phyloP scores from a whole-genome alignment of 192 early-diverging fungal species.

The Chytriomyces hyalinus region DNA sequence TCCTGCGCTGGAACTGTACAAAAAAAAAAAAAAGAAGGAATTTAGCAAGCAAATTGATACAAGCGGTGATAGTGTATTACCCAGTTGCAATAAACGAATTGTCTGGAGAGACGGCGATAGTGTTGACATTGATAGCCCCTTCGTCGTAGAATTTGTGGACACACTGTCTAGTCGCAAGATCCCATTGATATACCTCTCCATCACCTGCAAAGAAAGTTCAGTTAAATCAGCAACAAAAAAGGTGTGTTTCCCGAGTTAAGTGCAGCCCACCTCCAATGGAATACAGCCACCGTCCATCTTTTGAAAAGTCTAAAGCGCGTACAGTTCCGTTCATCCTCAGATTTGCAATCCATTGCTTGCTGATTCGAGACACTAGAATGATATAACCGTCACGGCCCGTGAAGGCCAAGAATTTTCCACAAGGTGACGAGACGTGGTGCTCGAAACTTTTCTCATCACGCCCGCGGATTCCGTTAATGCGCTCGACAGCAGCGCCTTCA shows the following conservation, averaged over 20 bases:
- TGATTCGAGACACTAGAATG: slow-evolving; percentile 72
- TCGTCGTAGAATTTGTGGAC: slow-evolving; percentile 82
- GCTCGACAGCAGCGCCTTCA: slow-evolving; percentile 72
- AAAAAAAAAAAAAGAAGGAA: slow-evolving; percentile 3
- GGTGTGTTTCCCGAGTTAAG: slow-evolving; percentile 15
- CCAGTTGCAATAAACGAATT: slow-evolving; percentile 82
- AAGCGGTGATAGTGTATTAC: slow-evolving; percentile 50
- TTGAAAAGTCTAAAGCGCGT: slow-evolving; percentile 77
- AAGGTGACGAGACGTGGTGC: slow-evolving; percentile 70
- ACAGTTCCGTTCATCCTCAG: slow-evolving; percentile 87
- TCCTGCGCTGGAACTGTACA: slow-evolving; percentile 69
- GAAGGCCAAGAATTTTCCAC: slow-evolving; percentile 79
- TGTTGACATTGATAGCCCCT: slow-evolving; percentile 76
- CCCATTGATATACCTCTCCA: slow-evolving; percentile 90
- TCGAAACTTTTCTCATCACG: slow-evolving; percentile 76
- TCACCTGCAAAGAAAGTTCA: slow-evolving; percentile 65
- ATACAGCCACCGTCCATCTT: slow-evolving; percentile 78
- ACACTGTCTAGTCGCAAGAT: slow-evolving; percentile 74
- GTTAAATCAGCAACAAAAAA: slow-evolving; percentile 17
- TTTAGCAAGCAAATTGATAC: background rate
- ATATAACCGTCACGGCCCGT: slow-evolving; percentile 82
- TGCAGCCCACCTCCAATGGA: slow-evolving; percentile 62
- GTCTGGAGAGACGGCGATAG: slow-evolving; percentile 74
- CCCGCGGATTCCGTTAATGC: slow-evolving; percentile 74
- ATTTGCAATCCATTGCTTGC: slow-evolving; percentile 88